Conservation (phyloP, 208 protist species). For the Crithidia mellificae region DNA sequence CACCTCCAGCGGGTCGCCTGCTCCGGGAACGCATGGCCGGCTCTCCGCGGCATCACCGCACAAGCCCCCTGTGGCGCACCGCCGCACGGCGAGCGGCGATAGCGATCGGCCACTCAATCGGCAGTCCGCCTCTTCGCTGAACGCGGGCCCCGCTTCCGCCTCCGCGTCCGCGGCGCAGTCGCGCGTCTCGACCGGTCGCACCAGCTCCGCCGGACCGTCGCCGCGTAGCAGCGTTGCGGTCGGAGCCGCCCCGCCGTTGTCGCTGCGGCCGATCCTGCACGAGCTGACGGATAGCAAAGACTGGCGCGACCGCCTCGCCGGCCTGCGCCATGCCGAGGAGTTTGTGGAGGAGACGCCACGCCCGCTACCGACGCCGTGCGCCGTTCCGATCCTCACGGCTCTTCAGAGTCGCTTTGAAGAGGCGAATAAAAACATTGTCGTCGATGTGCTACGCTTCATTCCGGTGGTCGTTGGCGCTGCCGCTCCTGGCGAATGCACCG, state of each 20-base stretch:
- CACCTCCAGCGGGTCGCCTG: slow-evolving; percentile 29
- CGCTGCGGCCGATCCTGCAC: slow-evolving; percentile 46
- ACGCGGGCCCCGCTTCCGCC: not conserved
- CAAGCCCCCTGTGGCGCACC: slow-evolving; percentile 14
- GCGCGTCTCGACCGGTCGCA: slow-evolving; percentile 4
- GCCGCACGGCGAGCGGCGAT: slow-evolving; percentile 26
- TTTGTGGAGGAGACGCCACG: slow-evolving; percentile 44
- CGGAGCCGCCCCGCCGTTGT: slow-evolving; percentile 10
- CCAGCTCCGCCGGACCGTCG: slow-evolving; percentile 19
- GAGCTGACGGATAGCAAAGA: slow-evolving; percentile 64
- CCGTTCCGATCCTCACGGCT: slow-evolving; percentile 54
- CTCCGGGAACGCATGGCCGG: slow-evolving; percentile 6
- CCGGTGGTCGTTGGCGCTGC: slow-evolving; percentile 58
- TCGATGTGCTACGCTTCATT: slow-evolving; percentile 80
- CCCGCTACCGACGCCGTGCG: slow-evolving; percentile 38
- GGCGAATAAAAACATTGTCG: slow-evolving; percentile 86
- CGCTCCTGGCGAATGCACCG: slow-evolving; percentile 37
- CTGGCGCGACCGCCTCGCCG: slow-evolving; percentile 77
- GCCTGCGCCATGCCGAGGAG: slow-evolving; percentile 65
- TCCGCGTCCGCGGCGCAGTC: not conserved
- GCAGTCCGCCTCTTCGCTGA: not conserved
- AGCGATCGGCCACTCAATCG: slow-evolving; percentile 1
- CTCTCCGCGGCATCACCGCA: slow-evolving; percentile 4
- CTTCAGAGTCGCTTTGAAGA: slow-evolving; percentile 77
- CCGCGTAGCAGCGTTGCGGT: slow-evolving; percentile 20